Percentiles rank a stretch among this genome's conserved stretches.
Conservation (phyloP, 2,329 filamentous ascomycete species). For the Ilyonectria destructans region DNA sequence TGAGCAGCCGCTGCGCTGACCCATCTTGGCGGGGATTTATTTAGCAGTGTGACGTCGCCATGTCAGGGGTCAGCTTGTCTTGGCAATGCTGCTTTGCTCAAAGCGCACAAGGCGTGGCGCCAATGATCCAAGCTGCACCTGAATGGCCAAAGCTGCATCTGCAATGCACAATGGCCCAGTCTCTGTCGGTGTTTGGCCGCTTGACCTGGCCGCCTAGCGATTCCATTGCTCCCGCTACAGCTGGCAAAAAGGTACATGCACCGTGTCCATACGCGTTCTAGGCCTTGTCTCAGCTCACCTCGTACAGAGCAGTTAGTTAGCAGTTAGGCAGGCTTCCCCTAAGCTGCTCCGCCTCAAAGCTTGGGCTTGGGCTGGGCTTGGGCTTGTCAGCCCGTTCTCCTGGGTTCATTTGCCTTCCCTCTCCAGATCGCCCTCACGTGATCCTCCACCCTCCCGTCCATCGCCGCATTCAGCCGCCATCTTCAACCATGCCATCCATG, state of each 20-base stretch:
- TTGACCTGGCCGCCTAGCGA: neutral
- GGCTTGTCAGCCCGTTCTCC: slow-evolving; percentile 22
- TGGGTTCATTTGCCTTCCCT: slow-evolving; percentile 13
- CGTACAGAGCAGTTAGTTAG: neutral
- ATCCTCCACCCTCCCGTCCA: slow-evolving; percentile 14
- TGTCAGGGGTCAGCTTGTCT: slow-evolving; percentile 40
- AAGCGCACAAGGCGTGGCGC: neutral
- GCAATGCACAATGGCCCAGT: neutral
- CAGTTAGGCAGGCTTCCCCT: slow-evolving; percentile 1
- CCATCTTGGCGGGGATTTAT: slow-evolving; percentile 34
- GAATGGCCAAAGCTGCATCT: neutral
- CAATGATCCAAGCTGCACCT: neutral
- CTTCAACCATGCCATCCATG: slow-evolving; percentile 30
- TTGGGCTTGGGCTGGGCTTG: slow-evolving; percentile 30
- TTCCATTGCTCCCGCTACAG: neutral
- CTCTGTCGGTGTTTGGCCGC: too few species aligned
- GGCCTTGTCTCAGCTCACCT: neutral
- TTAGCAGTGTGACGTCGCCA: slow-evolving; percentile 42
- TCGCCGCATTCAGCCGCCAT: slow-evolving; percentile 31
- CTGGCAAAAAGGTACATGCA: neutral
- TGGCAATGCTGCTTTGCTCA: neutral
- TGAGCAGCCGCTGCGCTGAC: slow-evolving; percentile 19
- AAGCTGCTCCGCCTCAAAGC: slow-evolving; percentile 32
- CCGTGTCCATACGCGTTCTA: too few species aligned
- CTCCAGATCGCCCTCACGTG: slow-evolving; percentile 25